Evolutionary conservation across 192 early-diverging fungal genomes (phyloP).

Genomic region (Jimgerdemannia flammicorona): DNA sequence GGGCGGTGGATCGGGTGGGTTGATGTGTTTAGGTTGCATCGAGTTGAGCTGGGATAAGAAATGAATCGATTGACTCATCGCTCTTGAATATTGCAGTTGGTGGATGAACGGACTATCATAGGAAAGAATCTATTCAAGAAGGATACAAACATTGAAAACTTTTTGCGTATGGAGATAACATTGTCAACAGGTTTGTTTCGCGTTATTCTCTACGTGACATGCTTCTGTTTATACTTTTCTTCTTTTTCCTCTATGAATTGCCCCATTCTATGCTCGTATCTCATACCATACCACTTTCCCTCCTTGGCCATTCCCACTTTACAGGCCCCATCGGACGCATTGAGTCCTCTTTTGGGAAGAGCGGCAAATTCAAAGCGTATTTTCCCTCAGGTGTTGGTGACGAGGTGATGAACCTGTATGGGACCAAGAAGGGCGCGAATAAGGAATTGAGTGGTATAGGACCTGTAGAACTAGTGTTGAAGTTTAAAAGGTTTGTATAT

Average conservation of each 20-base stretch:
- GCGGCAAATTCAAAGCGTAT: neutral
- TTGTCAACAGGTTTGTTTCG: constrained; percentile 1
- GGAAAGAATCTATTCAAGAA: constrained; percentile 6
- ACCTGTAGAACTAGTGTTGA: neutral
- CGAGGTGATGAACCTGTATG: neutral
- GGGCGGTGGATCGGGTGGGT: neutral
- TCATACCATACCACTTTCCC: neutral
- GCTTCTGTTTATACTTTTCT: no score
- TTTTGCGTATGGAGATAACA: neutral
- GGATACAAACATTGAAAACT: neutral
- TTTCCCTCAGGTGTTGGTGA: constrained; percentile 1
- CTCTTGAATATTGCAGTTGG: neutral
- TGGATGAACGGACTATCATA: neutral
- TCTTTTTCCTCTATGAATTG: no score
- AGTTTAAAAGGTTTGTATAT: constrained; percentile 2
- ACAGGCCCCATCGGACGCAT: neutral
- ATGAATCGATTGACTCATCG: neutral
- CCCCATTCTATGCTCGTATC: neutral
- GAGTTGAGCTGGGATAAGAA: neutral
- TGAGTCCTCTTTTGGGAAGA: neutral
- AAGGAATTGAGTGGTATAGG: neutral
- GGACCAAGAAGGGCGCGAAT: neutral
- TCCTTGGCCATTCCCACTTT: neutral
- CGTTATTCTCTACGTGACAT: neutral
- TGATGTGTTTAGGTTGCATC: no score